Conservation (phyloP, 352 stramenopile species). For the Phytophthora sp. region DNA sequence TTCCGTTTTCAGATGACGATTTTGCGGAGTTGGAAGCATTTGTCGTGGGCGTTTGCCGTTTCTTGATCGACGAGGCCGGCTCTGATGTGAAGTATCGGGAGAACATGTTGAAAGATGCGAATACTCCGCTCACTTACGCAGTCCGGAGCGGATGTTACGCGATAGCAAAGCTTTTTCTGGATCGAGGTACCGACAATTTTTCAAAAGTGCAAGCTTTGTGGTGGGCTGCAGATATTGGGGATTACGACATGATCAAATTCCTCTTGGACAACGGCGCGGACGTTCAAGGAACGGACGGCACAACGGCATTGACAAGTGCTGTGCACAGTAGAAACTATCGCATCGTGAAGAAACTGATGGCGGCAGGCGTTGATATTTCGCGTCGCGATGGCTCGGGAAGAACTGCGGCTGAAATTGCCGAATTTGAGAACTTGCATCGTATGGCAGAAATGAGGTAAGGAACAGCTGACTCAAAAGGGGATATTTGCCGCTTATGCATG, state of each 20-base stretch:
- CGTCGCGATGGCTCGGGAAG: neutral
- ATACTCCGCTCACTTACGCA: neutral
- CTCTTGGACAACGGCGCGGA: neutral
- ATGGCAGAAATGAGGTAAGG: neutral
- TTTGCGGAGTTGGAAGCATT: neutral
- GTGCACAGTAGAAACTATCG: neutral
- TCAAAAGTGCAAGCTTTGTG: neutral
- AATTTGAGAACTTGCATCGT: neutral
- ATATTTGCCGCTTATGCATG: too few relatives aligned
- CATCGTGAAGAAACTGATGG: neutral
- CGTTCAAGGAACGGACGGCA: neutral
- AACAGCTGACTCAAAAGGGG: too few relatives aligned
- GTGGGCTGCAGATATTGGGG: neutral
- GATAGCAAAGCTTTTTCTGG: neutral
- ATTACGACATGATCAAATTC: neutral
- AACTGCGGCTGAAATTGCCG: neutral
- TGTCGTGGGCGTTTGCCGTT: neutral
- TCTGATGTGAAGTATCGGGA: neutral
- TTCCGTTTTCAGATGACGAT: too few relatives aligned
- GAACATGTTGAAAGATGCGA: too few relatives aligned
- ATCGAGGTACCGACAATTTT: neutral
- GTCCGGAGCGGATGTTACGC: neutral
- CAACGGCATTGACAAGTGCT: neutral
- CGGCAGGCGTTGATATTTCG: neutral
- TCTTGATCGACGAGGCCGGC: neutral